Conservation (phyloP, 306 rosid genomes). For the Gastrolobium villosum region DNA sequence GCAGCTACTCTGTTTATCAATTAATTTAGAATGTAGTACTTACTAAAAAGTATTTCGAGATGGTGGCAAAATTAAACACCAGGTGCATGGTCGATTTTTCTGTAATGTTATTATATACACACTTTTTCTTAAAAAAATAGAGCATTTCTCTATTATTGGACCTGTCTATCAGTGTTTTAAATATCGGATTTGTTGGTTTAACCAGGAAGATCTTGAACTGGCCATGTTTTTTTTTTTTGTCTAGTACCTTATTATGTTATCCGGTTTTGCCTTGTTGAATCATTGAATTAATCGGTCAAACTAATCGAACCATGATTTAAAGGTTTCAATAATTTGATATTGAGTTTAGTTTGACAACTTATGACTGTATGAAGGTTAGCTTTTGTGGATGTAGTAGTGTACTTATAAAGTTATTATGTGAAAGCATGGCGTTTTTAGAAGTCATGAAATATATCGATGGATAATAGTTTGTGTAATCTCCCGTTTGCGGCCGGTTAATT, state of each 20-base stretch:
- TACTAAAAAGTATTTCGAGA: not conserved
- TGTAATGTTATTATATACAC: not conserved
- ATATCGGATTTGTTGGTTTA: not conserved
- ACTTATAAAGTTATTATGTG: too few species aligned
- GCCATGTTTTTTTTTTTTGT: not conserved
- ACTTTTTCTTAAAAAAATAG: not conserved
- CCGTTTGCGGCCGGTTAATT: too few species aligned
- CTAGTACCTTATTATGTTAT: not conserved
- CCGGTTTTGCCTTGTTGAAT: not conserved
- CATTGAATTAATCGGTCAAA: not conserved
- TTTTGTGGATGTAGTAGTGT: too few species aligned
- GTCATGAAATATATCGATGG: too few species aligned
- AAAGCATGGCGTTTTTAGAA: too few species aligned
- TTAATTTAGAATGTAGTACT: not conserved
- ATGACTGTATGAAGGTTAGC: too few species aligned
- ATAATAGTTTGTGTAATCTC: too few species aligned
- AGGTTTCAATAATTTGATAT: not conserved
- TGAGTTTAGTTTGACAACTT: not conserved
- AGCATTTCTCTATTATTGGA: not conserved
- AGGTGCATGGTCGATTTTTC: not conserved
- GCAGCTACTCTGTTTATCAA: conserved; percentile 17
- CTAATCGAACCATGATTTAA: not conserved
- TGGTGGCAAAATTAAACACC: not conserved
- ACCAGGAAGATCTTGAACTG: not conserved
- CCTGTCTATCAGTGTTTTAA: not conserved